Base-by-base conservation (phyloP, 2,329 filamentous ascomycete species). In the Colletotrichum destructivum region DNA sequence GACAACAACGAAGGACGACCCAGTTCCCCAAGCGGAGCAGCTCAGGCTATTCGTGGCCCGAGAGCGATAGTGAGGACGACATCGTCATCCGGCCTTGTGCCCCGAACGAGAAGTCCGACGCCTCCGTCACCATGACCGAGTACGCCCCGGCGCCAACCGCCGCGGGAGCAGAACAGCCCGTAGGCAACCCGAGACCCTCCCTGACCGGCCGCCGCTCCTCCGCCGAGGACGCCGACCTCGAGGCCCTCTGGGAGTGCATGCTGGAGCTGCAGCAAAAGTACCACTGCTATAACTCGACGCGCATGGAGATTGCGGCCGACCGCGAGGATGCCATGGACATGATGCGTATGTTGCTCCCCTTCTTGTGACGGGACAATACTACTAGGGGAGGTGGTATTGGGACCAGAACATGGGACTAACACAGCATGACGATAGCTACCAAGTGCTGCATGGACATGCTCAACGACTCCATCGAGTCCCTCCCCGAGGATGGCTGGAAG, bases 401-500 rank as follows among this genome's bases (percentile, higher is more conserved):
- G 31, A 1, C 8, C 31, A 35, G 8, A 9, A 9, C 31, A 9
- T 35, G 0, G 31, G 31, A 16, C 18, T 21, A 23, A 57, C 64
- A 9, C 63, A 35, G 57, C 69, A 55, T n/a, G 16, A 54, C 12
- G 8, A 13, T 26, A 77, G 75, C 75, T 26, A 76, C 75, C 3
- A 71, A 71, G 2, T 75, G 75, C 18, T 76, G 75, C 61, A 75
- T 77, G 18, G 72, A 75, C 35, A 69, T 76, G 46, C 75, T 77
- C 65, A 77, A 77, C 51, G 74, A 76, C 59, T 74, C 73, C 12
- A 74, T 75, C 57, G 74, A 75, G 38, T 69, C 69, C 5, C 68
- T 77, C 11, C 75, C 75, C n/a, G 73, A 75, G 26, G 75, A 76
- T 52, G 75, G 73, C 21, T 73, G 73, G 66, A 73, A 73, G 64